Evolutionary conservation across 2,329 filamentous ascomycete species (phyloP), one percentile per base, ranked within the genome.

Genomic region (Cladosporium sp.): DNA sequence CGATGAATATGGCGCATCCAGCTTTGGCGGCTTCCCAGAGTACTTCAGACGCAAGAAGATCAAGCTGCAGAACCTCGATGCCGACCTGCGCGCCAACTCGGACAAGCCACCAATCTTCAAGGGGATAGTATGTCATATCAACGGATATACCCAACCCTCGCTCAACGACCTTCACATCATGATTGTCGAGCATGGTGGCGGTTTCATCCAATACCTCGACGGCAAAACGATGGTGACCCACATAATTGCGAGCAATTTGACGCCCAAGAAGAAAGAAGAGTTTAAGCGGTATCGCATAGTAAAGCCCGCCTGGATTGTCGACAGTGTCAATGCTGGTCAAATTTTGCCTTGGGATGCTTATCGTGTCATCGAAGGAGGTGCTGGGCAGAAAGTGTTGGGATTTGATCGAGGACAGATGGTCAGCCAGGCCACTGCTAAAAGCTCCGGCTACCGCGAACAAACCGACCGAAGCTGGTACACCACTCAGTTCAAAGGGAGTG

Each of bases 11-110:
- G 83, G 85, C 52, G 81, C 77, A 2, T 96, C 90, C 55, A 81
- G 80, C 46, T 98, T 97, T 68, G 88, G 89, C 20, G 92, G 91
- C 7, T 94, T 97, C 62, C 71, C 77, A 19, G 92, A 97, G 63
- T 98, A 97, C 68, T 94, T 96, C 66, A 80, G 91, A 43, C 84
- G 91, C 50, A 98, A 98, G 75, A 96, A 95, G 76, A 83, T 95
- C 68, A 98, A 98, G 66, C 78, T 98, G 3, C 93, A 97, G 68
- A 98, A 98, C 62, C 79, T 93, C 25, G 93, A 98, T 69, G 84
- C 83, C 7, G 82, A 95, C 48, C 75, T 95, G 38, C 84, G 92
- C 52, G 78, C 85, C 27, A 74, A 80, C 3, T 80, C 83, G 1
- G 83, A 85, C 57, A 88, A 86, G 56, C 88, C 90, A 8, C 82